These are phyloP conservation scores for Eimeria tenella DNA, from an alignment of 169 alveolate species.

Conservation along the genomic window DNA sequence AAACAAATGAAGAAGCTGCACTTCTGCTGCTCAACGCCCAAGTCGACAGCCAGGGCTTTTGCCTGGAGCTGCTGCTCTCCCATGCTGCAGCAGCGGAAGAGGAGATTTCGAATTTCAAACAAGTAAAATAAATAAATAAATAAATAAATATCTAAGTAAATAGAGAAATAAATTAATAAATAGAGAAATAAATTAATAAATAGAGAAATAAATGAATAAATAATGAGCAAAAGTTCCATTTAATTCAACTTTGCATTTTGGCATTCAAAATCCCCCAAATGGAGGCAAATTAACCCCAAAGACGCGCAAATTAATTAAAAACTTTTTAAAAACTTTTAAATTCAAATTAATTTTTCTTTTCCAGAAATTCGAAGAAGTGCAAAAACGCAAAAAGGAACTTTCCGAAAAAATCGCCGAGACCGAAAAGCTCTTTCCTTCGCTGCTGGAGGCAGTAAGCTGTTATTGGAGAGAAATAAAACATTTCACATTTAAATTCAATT, in stretches of 20 bases:
- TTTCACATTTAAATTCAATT: too few relatives aligned
- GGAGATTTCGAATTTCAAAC: not conserved
- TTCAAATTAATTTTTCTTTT: too few relatives aligned
- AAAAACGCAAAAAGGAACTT: not conserved
- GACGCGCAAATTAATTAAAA: too few relatives aligned
- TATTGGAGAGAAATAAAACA: too few relatives aligned
- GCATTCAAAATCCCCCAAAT: not conserved
- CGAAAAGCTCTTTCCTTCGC: not conserved
- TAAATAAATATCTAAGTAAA: not conserved
- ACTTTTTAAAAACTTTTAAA: too few relatives aligned
- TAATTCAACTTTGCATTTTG: not conserved
- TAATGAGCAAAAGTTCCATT: not conserved
- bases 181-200: too few relatives aligned
- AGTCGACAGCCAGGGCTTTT: not conserved
- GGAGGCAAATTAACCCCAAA: too few relatives aligned
- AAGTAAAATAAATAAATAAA: not conserved
- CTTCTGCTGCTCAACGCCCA: not conserved
- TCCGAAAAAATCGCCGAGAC: not conserved
- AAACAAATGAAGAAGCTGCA: not conserved
- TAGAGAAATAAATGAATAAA: too few relatives aligned
- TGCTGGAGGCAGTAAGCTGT: not conserved
- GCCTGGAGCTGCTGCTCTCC: constrained; percentile 13
- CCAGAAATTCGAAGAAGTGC: not conserved
- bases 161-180: too few relatives aligned
- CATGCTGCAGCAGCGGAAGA: not conserved